Conservation (phyloP, 306 rosid species). For the Lathyrus tuberosus region DNA sequence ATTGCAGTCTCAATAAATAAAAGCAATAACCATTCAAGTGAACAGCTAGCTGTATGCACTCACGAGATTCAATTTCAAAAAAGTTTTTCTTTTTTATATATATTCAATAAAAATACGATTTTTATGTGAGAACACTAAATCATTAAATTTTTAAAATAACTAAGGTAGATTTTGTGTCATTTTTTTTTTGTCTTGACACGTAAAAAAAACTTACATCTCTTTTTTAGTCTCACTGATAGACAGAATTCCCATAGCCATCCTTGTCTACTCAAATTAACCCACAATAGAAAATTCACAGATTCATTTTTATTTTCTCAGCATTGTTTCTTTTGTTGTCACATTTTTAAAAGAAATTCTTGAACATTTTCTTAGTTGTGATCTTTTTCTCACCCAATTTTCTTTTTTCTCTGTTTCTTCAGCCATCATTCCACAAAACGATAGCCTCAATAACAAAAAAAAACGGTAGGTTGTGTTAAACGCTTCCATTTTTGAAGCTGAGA, state of each 20-base stretch:
- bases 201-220: neutral
- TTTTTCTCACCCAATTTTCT: constrained; percentile 8
- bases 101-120: too few relatives aligned
- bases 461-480: neutral
- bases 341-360: neutral
- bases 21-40: too few relatives aligned
- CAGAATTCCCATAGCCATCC: neutral
- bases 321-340: neutral
- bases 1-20: too few relatives aligned
- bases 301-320: neutral
- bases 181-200: too few relatives aligned
- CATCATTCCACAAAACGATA: neutral
- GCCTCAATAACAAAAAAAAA: neutral
- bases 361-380: neutral
- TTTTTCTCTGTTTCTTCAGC: constrained; percentile 27
- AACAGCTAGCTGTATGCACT: too few relatives aligned
- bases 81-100: too few relatives aligned
- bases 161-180: too few relatives aligned
- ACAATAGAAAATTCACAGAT: constrained; percentile 8
- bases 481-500: constrained; percentile 11
- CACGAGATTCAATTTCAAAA: too few relatives aligned
- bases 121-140: too few relatives aligned
- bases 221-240: neutral
- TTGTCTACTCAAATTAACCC: neutral
- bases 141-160: too few relatives aligned